Percentiles rank a stretch among this genome's conserved stretches.
Evolutionary conservation across 768 basidiomycete genomes (phyloP).

Genomic region (Boletus tomentosulus): DNA sequence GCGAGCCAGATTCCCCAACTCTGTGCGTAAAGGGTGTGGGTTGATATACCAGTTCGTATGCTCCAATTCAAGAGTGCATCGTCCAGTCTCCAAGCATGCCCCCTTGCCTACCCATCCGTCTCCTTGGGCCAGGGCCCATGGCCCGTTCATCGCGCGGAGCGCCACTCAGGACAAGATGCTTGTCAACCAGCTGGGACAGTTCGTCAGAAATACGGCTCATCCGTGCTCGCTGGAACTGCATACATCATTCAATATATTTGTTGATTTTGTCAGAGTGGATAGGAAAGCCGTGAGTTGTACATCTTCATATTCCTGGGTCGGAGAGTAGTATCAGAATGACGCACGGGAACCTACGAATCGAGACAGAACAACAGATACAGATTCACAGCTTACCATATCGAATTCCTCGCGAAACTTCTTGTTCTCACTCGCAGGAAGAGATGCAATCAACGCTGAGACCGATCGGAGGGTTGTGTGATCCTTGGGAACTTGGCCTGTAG

Average conservation of each 20-base stretch:
- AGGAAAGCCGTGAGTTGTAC: conserved; percentile 90
- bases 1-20: neutral
- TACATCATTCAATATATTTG: conserved; percentile 86
- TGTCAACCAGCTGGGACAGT: conserved; percentile 63
- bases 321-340: conserved; percentile 1
- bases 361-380: neutral
- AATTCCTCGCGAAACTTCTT: conserved; percentile 85
- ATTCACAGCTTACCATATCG: conserved; percentile 55
- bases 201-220: conserved; percentile 3
- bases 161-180: conserved; percentile 60
- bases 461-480: conserved; percentile 84
- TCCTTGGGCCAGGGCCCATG: conserved; percentile 43
- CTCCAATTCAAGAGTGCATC: conserved; percentile 37
- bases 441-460: conserved; percentile 80
- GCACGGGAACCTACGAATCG: neutral
- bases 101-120: conserved; percentile 48
- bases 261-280: conserved; percentile 82
- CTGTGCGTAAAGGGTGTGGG: neutral
- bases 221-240: conserved; percentile 25
- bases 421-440: conserved; percentile 83
- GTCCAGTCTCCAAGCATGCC: conserved; percentile 52
- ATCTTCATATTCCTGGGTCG: conserved; percentile 84
- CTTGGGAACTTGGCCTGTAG: conserved; percentile 60
- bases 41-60: neutral
- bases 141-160: conserved; percentile 48